A percentile compares a stretch with the other conserved stretches of the same genome.
phyloP scores from a whole-genome alignment of 2,329 filamentous ascomycete species.

The Pseudopyricularia javanii region DNA sequence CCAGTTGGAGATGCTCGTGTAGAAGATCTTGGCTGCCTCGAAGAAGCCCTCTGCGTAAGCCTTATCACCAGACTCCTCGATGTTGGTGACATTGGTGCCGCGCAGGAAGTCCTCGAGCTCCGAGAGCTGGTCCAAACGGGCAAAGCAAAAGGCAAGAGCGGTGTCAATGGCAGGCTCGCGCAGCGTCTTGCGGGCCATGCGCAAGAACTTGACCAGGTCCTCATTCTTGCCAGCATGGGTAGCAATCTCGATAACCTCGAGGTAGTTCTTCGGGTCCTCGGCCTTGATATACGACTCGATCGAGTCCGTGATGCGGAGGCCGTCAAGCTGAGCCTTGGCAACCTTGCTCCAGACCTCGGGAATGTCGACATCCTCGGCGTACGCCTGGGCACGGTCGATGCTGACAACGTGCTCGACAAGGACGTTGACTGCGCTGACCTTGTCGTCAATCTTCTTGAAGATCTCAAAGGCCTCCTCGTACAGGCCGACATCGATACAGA shows the following conservation, averaged over 20 bases:
- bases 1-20: slow-evolving; percentile 97
- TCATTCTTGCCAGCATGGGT: slow-evolving; percentile 96
- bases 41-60: slow-evolving; percentile 89
- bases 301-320: slow-evolving; percentile 79
- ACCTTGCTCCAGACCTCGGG: slow-evolving; percentile 98
- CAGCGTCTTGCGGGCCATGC: slow-evolving; percentile 94
- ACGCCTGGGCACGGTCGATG: slow-evolving; percentile 93
- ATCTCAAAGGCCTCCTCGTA: slow-evolving; percentile 97
- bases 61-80: slow-evolving; percentile 96
- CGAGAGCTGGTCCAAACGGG: slow-evolving; percentile 77
- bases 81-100: slow-evolving; percentile 84
- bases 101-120: slow-evolving; percentile 96
- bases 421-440: slow-evolving; percentile 75
- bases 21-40: slow-evolving; percentile 98
- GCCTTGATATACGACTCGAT: slow-evolving; percentile 98
- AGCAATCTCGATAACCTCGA: slow-evolving; percentile 91
- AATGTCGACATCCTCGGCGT: slow-evolving; percentile 85
- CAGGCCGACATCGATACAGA: slow-evolving; percentile 89
- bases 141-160: slow-evolving; percentile 84
- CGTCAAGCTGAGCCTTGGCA: slow-evolving; percentile 93
- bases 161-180: slow-evolving; percentile 92
- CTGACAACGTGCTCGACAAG: slow-evolving; percentile 94
- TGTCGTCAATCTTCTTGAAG: slow-evolving; percentile 94
- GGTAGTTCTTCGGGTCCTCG: slow-evolving; percentile 81
- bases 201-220: slow-evolving; percentile 89